A percentile compares a stretch with the other conserved stretches of the same genome.
phyloP scores from a whole-genome alignment of 352 stramenopile species.

The Halophytophthora polymorphica region DNA sequence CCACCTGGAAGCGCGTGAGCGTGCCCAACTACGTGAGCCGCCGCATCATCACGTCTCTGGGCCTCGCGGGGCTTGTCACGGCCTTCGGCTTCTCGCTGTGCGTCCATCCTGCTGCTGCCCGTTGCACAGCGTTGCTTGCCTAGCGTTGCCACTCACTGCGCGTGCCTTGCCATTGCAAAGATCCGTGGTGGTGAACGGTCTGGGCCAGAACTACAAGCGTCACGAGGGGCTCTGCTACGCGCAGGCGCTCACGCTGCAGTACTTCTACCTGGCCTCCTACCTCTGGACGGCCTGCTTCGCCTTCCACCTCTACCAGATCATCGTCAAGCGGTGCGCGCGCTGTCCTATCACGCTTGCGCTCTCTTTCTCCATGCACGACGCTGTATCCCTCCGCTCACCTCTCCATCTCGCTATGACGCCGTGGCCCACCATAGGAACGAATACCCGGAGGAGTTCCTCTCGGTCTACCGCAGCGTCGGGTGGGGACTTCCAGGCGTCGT shows the following conservation, averaged over 20 bases:
- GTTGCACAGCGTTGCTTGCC: not conserved
- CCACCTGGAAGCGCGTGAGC: conserved; percentile 64
- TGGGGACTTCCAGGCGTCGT: conserved; percentile 63
- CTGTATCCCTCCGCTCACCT: not conserved
- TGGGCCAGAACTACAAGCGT: conserved; percentile 35
- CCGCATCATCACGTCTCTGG: conserved; percentile 69
- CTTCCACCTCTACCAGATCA: conserved; percentile 87
- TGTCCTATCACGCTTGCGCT: not conserved
- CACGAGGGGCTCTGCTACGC: conserved; percentile 59
- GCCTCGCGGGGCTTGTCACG: conserved; percentile 53
- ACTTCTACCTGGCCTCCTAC: conserved; percentile 81
- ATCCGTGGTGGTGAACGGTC: conserved; percentile 56
- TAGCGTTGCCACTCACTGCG: not conserved
- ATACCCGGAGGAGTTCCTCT: conserved; percentile 65
- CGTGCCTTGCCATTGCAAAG: conserved; percentile 18
- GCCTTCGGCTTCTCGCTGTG: conserved; percentile 63
- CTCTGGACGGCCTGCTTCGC: conserved; percentile 84
- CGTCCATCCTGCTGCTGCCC: conserved; percentile 1
- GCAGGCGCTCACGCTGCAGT: conserved; percentile 69
- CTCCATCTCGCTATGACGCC: not conserved
- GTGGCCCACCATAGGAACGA: conserved; percentile 43
- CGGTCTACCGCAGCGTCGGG: conserved; percentile 54
- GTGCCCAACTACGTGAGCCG: conserved; percentile 67
- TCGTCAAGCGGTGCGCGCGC: conserved; percentile 50
- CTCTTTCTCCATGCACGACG: not conserved